Conservation (phyloP, 2,329 filamentous ascomycete genomes). For the Escovopsis weberi region DNA sequence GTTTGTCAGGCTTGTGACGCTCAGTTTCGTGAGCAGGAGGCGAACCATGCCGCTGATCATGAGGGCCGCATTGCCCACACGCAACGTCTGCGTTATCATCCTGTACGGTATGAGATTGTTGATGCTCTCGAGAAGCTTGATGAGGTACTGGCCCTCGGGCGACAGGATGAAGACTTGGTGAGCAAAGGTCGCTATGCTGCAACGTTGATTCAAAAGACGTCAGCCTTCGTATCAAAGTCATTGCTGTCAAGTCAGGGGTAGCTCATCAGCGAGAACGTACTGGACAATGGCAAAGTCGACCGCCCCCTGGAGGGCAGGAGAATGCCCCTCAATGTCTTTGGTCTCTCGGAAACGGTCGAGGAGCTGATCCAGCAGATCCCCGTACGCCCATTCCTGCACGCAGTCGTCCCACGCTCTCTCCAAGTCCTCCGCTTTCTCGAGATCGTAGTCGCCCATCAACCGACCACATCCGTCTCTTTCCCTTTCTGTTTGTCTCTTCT, state of each 20-base stretch:
- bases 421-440: slow-evolving; percentile 43
- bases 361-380: slow-evolving; percentile 48
- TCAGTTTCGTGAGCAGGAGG: slow-evolving; percentile 63
- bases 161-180: slow-evolving; percentile 61
- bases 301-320: slow-evolving; percentile 45
- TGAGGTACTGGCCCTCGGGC: slow-evolving; percentile 59
- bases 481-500: not conserved
- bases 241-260: not conserved
- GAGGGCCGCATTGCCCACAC: slow-evolving; percentile 63
- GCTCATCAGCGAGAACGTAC: slow-evolving; percentile 28
- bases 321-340: slow-evolving; percentile 48
- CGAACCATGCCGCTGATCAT: slow-evolving; percentile 67
- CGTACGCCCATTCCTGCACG: slow-evolving; percentile 52
- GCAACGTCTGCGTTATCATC: slow-evolving; percentile 57
- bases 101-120: slow-evolving; percentile 59
- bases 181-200: slow-evolving; percentile 55
- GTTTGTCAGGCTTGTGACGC: slow-evolving; percentile 59
- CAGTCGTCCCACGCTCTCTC: slow-evolving; percentile 51
- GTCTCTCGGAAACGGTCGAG: slow-evolving; percentile 47
- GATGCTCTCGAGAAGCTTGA: slow-evolving; percentile 55
- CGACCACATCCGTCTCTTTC: slow-evolving; percentile 5
- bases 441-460: slow-evolving; percentile 35
- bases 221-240: not conserved
- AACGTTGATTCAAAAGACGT: slow-evolving; percentile 3
- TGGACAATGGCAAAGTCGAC: slow-evolving; percentile 56